These are phyloP conservation scores for Coemansia sp. DNA, from an alignment of 192 early-diverging fungal genomes.

Conservation along the genomic window DNA sequence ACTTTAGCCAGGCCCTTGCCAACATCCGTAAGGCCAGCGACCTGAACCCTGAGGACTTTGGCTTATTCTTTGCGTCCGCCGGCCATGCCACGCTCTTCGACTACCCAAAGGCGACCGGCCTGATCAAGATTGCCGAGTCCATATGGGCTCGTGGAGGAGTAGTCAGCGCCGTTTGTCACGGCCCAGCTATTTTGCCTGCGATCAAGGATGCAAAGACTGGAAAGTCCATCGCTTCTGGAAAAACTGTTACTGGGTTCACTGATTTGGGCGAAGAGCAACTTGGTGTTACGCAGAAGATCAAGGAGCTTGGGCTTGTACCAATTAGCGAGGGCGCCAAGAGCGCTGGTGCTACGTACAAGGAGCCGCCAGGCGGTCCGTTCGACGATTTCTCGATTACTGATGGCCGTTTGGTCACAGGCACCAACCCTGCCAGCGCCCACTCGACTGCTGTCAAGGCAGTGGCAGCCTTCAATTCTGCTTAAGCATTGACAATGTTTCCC, in stretches of 20 bases:
- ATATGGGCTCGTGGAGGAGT: conserved; percentile 57
- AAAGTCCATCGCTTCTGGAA: conserved; percentile 61
- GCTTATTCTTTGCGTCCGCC: conserved; percentile 58
- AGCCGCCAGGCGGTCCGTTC: conserved; percentile 51
- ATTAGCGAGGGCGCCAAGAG: conserved; percentile 42
- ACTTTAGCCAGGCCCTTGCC: conserved; percentile 49
- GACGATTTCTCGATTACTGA: conserved; percentile 56
- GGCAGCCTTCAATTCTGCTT: conserved; percentile 31
- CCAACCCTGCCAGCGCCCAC: conserved; percentile 67
- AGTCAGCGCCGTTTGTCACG: conserved; percentile 60
- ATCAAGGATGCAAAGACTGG: conserved; percentile 62
- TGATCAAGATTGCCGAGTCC: conserved; percentile 56
- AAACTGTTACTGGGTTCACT: conserved; percentile 71
- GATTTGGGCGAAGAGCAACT: conserved; percentile 64
- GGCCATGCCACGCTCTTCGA: conserved; percentile 59
- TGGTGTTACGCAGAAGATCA: conserved; percentile 43
- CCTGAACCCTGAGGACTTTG: conserved; percentile 52
- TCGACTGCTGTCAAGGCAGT: conserved; percentile 50
- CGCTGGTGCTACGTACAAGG: conserved; percentile 60
- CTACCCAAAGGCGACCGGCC: conserved; percentile 49
- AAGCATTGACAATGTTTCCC: background rate
- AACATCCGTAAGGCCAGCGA: conserved; percentile 51
- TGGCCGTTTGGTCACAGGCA: conserved; percentile 69
- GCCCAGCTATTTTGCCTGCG: conserved; percentile 65
- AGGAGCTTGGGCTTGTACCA: conserved; percentile 37